phyloP scores from a whole-genome alignment of 345 rosid genomes.

The Pugionium dolabratum region DNA sequence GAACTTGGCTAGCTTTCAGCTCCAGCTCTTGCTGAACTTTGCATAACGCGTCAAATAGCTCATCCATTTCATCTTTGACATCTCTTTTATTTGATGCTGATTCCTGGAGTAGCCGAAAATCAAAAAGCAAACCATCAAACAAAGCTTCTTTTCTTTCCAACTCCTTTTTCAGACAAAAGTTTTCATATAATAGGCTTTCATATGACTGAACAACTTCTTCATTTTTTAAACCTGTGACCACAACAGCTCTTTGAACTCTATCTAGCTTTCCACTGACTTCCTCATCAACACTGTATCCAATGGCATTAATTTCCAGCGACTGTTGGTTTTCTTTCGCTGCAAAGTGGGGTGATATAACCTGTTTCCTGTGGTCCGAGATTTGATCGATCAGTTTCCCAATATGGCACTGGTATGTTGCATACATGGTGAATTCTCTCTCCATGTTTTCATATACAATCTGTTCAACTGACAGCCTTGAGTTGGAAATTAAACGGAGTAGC shows the following conservation, averaged over 20 bases:
- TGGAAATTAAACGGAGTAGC: conserved; percentile 41
- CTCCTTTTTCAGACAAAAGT: conserved; percentile 62
- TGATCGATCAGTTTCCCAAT: conserved; percentile 44
- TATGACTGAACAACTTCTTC: conserved; percentile 37
- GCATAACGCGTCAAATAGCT: conserved; percentile 49
- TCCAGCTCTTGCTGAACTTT: conserved; percentile 61
- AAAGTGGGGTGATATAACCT: conserved; percentile 11
- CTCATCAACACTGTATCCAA: conserved; percentile 32
- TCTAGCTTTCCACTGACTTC: conserved; percentile 24
- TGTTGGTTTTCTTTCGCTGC: conserved; percentile 30
- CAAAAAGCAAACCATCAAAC: conserved; percentile 85
- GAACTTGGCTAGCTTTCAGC: conserved; percentile 62
- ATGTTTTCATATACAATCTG: conserved; percentile 52
- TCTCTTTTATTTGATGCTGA: conserved; percentile 71
- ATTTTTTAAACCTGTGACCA: conserved; percentile 38
- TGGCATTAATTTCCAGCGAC: conserved; percentile 21
- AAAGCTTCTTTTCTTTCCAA: conserved; percentile 74
- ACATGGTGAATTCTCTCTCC: conserved; percentile 60
- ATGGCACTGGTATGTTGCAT: conserved; percentile 53
- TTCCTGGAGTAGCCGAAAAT: conserved; percentile 86
- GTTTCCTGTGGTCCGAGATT: conserved; percentile 37
- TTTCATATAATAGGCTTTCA: conserved; percentile 47
- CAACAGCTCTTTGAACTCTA: conserved; percentile 28
- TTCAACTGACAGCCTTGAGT: conserved; percentile 59
- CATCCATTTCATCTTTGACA: conserved; percentile 71